Evolutionary conservation across 306 rosid species (phyloP).

Genomic region (Cucumis melo): DNA sequence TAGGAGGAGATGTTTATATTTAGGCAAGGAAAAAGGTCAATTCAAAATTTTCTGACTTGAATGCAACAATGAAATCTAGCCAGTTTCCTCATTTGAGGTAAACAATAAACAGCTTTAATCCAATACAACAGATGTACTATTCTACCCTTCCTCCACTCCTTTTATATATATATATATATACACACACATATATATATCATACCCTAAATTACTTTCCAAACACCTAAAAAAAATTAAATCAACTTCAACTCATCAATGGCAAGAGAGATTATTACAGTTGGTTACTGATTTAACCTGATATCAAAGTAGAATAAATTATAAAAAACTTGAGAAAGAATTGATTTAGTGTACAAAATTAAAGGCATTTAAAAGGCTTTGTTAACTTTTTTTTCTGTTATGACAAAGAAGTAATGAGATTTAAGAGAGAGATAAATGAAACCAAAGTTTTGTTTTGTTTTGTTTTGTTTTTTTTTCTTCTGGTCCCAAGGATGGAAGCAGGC

Average conservation of each 20-base stretch:
- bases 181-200: too few relatives aligned
- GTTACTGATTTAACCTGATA: too few relatives aligned
- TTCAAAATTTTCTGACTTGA: background rate
- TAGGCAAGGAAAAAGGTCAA: background rate
- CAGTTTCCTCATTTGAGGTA: constrained; percentile 5
- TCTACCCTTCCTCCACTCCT: background rate
- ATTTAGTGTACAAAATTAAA: too few relatives aligned
- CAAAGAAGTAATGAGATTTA: background rate
- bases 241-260: too few relatives aligned
- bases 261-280: too few relatives aligned
- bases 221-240: too few relatives aligned
- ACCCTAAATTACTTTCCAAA: background rate
- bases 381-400: background rate
- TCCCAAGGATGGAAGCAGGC: background rate
- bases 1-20: background rate
- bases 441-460: too few relatives aligned
- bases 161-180: background rate
- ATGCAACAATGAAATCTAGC: constrained; percentile 3
- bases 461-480: background rate
- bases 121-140: background rate
- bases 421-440: background rate
- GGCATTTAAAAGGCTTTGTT: too few relatives aligned
- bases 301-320: too few relatives aligned
- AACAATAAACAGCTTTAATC: constrained; percentile 1
- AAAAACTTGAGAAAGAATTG: too few relatives aligned